Evolutionary conservation across 2,329 filamentous ascomycete species (phyloP), one percentile per base, ranked within the genome.

Genomic region (Alternaria novae-zelandiae): DNA sequence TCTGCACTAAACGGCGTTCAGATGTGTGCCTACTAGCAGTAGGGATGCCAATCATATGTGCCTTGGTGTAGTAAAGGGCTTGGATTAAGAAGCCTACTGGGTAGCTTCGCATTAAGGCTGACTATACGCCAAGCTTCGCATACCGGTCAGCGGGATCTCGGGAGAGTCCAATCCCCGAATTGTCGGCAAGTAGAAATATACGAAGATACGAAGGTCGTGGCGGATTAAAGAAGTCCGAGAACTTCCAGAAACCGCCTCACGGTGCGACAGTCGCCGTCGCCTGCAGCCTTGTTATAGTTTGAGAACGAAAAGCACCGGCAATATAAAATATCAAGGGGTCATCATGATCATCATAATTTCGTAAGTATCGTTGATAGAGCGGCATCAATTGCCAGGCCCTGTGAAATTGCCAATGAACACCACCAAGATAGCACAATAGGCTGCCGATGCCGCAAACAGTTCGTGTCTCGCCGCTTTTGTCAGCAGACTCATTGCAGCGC

Each of bases 391-490:
- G 13, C 74, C 72, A 9, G 74, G 75, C 32, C 76, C 76, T 9
- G 75, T 77, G 54, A 81, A 79, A 60, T 80, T 81, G 1, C 79
- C 77, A 59, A 81, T 80, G 50, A 81, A 81, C 0, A 80, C 79
- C 0, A 81, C 78, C 51, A 81, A 53, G 50, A 81, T 78, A 0
- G 79, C 79, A 67, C 78, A 80, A 63, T 81, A 81, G 8, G 79
- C 79, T 2, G 79, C 79, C 57, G 68, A 73, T 0, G 79, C 78
- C n/a, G 78, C 78, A 58, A 81, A 81, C 3, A 80, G 57, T 55
- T 81, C 79, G 56, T 81, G 77, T 23, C 78, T 65, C 12, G 73
- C 71, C 0, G 79, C 79, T 45, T 74, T 78, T 0, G 79, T 81
- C 32, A 81, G 47, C 8, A 80, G 28, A 59, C 72, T 74, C 78